phyloP scores from a whole-genome alignment of 2,329 filamentous ascomycete species.

The Colletotrichum costaricense region DNA sequence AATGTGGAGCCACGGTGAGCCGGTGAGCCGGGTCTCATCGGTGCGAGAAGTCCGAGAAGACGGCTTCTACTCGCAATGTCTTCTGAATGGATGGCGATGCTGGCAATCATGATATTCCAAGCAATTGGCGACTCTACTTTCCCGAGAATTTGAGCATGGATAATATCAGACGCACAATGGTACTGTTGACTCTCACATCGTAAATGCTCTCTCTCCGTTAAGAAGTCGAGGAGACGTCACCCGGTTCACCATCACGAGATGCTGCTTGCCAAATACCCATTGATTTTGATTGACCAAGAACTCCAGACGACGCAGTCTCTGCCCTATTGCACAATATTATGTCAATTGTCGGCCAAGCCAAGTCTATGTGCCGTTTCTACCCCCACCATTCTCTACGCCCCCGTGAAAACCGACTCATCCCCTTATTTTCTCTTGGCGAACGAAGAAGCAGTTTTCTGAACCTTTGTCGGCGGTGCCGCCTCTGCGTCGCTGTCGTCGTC shows the following conservation, averaged over 20 bases:
- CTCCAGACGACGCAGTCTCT: slow-evolving; percentile 24
- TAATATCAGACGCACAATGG: too few species aligned
- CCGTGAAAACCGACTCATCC: background rate
- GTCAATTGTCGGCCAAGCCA: slow-evolving; percentile 35
- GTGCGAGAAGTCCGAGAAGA: background rate
- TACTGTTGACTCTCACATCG: background rate
- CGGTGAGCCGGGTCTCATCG: slow-evolving; percentile 12
- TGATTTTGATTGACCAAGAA: slow-evolving; percentile 24
- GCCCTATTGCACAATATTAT: slow-evolving; percentile 34
- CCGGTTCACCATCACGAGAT: background rate
- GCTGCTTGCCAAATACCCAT: background rate
- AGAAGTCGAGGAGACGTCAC: background rate
- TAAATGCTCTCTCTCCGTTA: background rate
- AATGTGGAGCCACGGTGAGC: slow-evolving; percentile 14
- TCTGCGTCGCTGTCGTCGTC: slow-evolving; percentile 65
- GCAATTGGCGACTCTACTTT: too few species aligned
- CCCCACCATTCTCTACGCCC: background rate
- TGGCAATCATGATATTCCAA: too few species aligned
- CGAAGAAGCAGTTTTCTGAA: slow-evolving; percentile 52
- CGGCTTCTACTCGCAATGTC: background rate
- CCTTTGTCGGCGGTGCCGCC: slow-evolving; percentile 58
- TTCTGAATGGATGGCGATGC: background rate
- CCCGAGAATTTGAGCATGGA: too few species aligned
- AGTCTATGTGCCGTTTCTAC: slow-evolving; percentile 35
- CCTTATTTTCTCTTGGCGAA: slow-evolving; percentile 51